Base-by-base conservation (phyloP, 805 yeast species). In the Kurtzmaniella fragi region DNA sequence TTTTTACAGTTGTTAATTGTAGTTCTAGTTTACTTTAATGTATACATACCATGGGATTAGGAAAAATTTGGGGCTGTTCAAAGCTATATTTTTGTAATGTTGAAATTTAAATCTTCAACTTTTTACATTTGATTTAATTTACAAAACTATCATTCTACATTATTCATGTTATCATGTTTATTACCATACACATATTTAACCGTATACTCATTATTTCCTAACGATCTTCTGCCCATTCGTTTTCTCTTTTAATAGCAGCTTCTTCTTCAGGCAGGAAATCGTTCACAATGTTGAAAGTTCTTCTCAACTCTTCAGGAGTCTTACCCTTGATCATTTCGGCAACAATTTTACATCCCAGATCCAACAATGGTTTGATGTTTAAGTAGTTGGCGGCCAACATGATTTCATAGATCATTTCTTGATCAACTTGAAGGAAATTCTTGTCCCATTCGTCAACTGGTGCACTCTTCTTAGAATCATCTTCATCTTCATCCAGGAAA, bases 371-470 rank as follows among this genome's bases (percentile, higher is more conserved):
- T 47, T 81, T 76, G 52, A 84, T 83, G 56, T 84, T 83, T 54
- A 84, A 64, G 56, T 82, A 84, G 59, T 84, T 84, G 14, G 91
- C 87, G n/a, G 91, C 91, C 41, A 81, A 64, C 42, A 84, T 82
- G 53, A 84, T 84, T 53, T 83, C 93, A 49, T 84, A 84, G 42
- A 84, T 70, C 90, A 84, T 84, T 50, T 84, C 91, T 56, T 84
- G 98, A 63, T 91, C 98, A 29, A 91, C 96, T 56, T 86, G 85
- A 52, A 91, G 75, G 61, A 90, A 91, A 61, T 85, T 87, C 61
- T 86, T 85, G 64, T 91, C 98, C 98, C 98, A 91, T 34, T 89
- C 89, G 45, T 84, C 91, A 37, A 91, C 88, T 3, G 95, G 96
- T 2, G 89, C 88, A n/a, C 91, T 75, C 57, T 85, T 86, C 59